Conservation (phyloP, 2,329 filamentous ascomycete genomes). For the Neophaeococcomyces aloes region DNA sequence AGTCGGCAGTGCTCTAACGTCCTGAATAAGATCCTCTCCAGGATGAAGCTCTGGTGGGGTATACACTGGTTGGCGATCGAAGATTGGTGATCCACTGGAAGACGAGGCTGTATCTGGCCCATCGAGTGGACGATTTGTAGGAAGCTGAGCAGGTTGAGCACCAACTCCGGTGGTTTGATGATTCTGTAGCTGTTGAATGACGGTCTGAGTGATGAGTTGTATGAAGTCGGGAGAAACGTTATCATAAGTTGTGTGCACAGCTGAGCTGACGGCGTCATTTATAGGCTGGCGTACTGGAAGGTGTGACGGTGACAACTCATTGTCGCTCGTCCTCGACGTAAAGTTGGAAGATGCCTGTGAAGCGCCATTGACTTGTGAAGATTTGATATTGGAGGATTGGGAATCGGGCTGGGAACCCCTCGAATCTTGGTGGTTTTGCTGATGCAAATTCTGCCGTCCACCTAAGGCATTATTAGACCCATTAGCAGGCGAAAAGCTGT, state of each 20-base stretch:
- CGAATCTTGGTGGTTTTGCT: not conserved
- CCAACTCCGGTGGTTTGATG: conserved; percentile 29
- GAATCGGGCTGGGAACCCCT: not conserved
- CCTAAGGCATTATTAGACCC: not conserved
- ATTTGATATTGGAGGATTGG: not conserved
- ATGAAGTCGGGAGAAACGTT: conserved; percentile 50
- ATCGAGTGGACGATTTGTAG: not conserved
- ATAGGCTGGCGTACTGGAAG: conserved; percentile 35
- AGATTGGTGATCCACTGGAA: conserved; percentile 32
- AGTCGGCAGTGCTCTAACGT: conserved; percentile 15
- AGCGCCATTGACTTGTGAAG: conserved; percentile 11
- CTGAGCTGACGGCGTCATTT: conserved; percentile 47
- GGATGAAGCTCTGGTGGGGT: conserved; percentile 46
- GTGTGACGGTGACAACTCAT: conserved; percentile 10
- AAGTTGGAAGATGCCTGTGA: conserved; percentile 12
- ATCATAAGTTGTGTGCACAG: conserved; percentile 34
- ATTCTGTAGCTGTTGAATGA: conserved; percentile 48
- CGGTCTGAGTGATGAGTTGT: conserved; percentile 44
- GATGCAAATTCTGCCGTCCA: not conserved
- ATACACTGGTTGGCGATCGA: conserved; percentile 35
- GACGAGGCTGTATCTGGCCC: conserved; percentile 33
- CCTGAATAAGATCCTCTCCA: conserved; percentile 13
- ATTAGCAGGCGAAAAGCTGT: not conserved
- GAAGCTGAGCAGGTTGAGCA: conserved; percentile 18
- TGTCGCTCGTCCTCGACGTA: conserved; percentile 11